phyloP scores from a whole-genome alignment of 768 basidiomycete species.

The Amanita phalloides region DNA sequence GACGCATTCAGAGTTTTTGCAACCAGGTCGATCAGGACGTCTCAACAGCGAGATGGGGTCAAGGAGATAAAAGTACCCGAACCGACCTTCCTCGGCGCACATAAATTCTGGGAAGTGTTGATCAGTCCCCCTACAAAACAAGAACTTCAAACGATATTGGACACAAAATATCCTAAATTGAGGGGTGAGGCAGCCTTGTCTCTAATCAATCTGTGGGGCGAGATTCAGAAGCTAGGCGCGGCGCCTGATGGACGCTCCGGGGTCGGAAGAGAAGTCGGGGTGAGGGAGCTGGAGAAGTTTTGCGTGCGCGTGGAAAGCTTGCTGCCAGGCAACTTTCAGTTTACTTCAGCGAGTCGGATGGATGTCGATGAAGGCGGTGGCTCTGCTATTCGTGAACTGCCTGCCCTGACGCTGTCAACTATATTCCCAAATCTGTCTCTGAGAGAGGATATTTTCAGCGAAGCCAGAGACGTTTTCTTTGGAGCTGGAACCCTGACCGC shows the following conservation, averaged over 20 bases:
- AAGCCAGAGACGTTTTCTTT: slow-evolving; percentile 89
- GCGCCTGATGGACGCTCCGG: slow-evolving; percentile 20
- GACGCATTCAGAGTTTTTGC: slow-evolving; percentile 83
- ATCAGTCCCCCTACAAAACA: slow-evolving; percentile 47
- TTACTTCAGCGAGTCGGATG: slow-evolving; percentile 32
- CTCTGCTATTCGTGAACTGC: not conserved
- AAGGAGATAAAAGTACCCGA: slow-evolving; percentile 35
- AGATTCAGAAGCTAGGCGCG: slow-evolving; percentile 35
- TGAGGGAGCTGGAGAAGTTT: slow-evolving; percentile 78
- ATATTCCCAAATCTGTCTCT: slow-evolving; percentile 63
- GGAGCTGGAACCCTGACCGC: slow-evolving; percentile 51
- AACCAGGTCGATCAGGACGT: slow-evolving; percentile 59
- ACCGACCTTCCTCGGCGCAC: slow-evolving; percentile 73
- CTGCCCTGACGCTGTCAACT: slow-evolving; percentile 21
- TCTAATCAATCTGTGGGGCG: slow-evolving; percentile 63
- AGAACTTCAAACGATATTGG: slow-evolving; percentile 66
- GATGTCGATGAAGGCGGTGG: slow-evolving; percentile 22
- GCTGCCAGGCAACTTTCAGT: slow-evolving; percentile 36
- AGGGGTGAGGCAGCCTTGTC: slow-evolving; percentile 33
- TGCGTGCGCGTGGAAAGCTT: slow-evolving; percentile 61
- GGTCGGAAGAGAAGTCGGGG: slow-evolving; percentile 51
- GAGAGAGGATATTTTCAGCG: slow-evolving; percentile 82
- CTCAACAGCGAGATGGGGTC: slow-evolving; percentile 8
- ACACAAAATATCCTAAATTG: slow-evolving; percentile 55
- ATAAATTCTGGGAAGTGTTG: slow-evolving; percentile 70